A percentile compares a stretch with the other conserved stretches of the same genome.
phyloP scores from a whole-genome alignment of 495 filamentous ascomycete genomes.

The Geopyxis carbonaria region DNA sequence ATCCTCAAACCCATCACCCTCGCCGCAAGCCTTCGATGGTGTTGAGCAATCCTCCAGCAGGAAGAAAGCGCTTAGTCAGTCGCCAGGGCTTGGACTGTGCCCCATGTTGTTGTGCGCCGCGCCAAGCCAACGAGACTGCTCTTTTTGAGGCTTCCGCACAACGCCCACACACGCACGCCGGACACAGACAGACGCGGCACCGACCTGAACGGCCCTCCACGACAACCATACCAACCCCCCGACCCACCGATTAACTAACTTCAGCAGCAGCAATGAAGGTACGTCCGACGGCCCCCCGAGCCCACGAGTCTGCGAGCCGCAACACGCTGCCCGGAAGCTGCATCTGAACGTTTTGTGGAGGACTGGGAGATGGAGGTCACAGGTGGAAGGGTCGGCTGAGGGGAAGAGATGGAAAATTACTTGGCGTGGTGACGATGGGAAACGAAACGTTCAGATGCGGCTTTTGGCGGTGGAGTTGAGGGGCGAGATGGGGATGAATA shows the following conservation, averaged over 20 bases:
- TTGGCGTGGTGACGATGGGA: background rate
- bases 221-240: constrained; percentile 10
- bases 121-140: too few relatives aligned
- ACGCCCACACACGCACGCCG: background rate
- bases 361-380: background rate
- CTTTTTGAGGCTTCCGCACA: background rate
- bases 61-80: too few relatives aligned
- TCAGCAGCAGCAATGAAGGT: constrained; percentile 24
- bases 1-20: too few relatives aligned
- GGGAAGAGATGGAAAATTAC: background rate
- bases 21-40: too few relatives aligned
- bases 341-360: constrained; percentile 9
- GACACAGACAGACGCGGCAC: background rate
- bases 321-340: constrained; percentile 5
- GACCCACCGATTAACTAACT: constrained; percentile 17
- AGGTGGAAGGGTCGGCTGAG: background rate
- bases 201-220: constrained; percentile 2
- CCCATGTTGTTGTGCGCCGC: too few relatives aligned
- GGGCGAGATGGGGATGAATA: background rate
- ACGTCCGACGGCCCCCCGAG: constrained; percentile 8
- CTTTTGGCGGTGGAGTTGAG: background rate
- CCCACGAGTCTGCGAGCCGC: background rate
- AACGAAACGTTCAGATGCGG: constrained; percentile 4
- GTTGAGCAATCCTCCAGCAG: too few relatives aligned
- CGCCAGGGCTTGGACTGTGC: too few relatives aligned